These are phyloP conservation scores for Asterophora parasitica DNA, from an alignment of 768 basidiomycete genomes.

Conservation along the genomic window DNA sequence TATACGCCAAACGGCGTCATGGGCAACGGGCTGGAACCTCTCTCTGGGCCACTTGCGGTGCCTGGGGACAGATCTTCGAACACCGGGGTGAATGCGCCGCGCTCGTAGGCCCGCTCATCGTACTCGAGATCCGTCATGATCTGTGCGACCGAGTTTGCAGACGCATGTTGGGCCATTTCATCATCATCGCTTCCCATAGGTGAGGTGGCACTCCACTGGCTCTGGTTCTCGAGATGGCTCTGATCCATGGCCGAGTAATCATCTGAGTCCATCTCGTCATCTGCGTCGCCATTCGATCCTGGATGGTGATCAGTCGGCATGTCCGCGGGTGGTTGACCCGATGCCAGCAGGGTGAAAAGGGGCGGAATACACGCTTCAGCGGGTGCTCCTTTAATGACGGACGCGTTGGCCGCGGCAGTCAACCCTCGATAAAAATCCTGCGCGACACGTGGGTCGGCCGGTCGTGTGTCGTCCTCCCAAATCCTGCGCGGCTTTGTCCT, in stretches of 20 bases:
- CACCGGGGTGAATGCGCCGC: slow-evolving; percentile 55
- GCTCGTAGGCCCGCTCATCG: slow-evolving; percentile 29
- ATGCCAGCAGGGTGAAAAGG: slow-evolving; percentile 34
- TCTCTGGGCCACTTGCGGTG: slow-evolving; percentile 43
- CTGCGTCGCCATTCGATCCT: slow-evolving; percentile 28
- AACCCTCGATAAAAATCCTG: slow-evolving; percentile 75
- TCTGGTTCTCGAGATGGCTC: slow-evolving; percentile 29
- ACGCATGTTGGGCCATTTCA: slow-evolving; percentile 25
- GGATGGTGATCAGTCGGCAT: slow-evolving; percentile 6
- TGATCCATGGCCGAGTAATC: slow-evolving; percentile 30
- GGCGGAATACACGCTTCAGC: slow-evolving; percentile 86
- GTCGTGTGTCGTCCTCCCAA: slow-evolving; percentile 51
- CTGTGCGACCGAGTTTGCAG: slow-evolving; percentile 16
- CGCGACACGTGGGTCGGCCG: slow-evolving; percentile 24
- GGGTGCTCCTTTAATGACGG: slow-evolving; percentile 81
- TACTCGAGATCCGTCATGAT: slow-evolving; percentile 21
- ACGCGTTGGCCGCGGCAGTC: slow-evolving; percentile 70
- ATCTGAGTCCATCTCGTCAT: slow-evolving; percentile 41
- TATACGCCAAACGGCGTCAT: slow-evolving; percentile 75
- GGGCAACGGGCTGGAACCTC: slow-evolving; percentile 65
- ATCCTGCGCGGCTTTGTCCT: slow-evolving; percentile 61
- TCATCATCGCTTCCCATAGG: slow-evolving; percentile 19
- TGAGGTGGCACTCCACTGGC: slow-evolving; percentile 32
- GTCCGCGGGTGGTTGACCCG: slow-evolving; percentile 16
- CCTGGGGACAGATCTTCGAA: slow-evolving; percentile 64